phyloP scores from a whole-genome alignment of 768 basidiomycete genomes.

The Boletus vinaceobasis region DNA sequence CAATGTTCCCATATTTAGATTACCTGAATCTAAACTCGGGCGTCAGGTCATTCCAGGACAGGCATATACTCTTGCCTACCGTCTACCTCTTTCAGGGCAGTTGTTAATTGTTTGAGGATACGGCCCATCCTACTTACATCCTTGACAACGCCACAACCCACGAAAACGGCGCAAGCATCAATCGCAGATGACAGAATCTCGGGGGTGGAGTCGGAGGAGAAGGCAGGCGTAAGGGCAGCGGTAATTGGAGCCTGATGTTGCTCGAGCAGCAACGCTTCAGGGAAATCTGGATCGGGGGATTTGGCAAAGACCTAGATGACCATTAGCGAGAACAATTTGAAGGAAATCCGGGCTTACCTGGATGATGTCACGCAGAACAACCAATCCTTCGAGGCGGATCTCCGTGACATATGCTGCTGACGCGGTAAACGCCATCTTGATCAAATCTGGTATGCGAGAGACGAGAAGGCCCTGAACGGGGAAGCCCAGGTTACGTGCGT shows the following conservation, averaged over 20 bases:
- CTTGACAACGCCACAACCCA: conserved; percentile 92
- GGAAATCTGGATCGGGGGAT: conserved; percentile 90
- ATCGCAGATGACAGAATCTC: conserved; percentile 93
- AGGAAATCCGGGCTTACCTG: conserved; percentile 48
- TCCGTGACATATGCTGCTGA: conserved; percentile 96
- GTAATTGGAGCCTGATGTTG: conserved; percentile 99
- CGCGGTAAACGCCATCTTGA: conserved; percentile 97
- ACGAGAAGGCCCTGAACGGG: conserved; percentile 65
- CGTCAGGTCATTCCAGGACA: conserved; percentile 4
- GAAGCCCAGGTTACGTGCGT: conserved; percentile 61
- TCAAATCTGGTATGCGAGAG: conserved; percentile 85
- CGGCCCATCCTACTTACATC: conserved; percentile 91
- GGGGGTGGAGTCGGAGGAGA: conserved; percentile 91
- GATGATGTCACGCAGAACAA: conserved; percentile 89
- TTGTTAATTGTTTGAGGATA: conserved; percentile 84
- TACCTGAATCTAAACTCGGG: conserved; percentile 64
- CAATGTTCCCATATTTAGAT: conserved; percentile 81
- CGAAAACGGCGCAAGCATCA: conserved; percentile 90
- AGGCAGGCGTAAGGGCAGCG: conserved; percentile 93
- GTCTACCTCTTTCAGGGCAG: conserved; percentile 85
- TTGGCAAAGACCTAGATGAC: conserved; percentile 72
- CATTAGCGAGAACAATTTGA: conserved; percentile 1
- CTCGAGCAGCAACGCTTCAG: conserved; percentile 84
- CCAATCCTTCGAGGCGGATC: conserved; percentile 86
- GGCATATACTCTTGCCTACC: conserved; percentile 41